Base-by-base conservation (phyloP, 352 stramenopile genomes). In the Phytophthora aleatoria region DNA sequence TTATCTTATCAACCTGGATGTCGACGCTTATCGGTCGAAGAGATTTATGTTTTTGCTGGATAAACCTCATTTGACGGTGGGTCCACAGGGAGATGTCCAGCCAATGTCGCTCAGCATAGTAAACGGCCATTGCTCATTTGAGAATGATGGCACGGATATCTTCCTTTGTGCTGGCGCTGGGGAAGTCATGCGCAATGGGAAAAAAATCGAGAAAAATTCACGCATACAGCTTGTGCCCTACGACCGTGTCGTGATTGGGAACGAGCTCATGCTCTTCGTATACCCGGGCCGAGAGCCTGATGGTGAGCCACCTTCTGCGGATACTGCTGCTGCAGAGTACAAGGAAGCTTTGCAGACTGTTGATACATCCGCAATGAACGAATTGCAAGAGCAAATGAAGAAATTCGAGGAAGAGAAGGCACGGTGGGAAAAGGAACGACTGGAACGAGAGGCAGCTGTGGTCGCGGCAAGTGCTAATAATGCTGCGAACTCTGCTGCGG, bases 1-100 rank as follows among this genome's bases (percentile, higher is more conserved):
- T 16, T 96, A 98, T 67, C 81, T 98, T 9, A 92, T 98, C 62
- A 98, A 98, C 65, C 60, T 98, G 31, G 94, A 98, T 61, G 93
- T 98, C 39, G 94, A 98, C 57, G 90, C 89, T 16, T 98, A 98
- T 66, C 85, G 94, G 11, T 94, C 89, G 24, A 85, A 92, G 63
- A 90, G 94, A 26, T 98, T 98, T 64, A 94, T 98, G 85, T 97
- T 97, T 64, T 55, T 97, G 13, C 68, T 98, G 43, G 68, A 88
- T 26, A 83, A 90, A 26, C 63, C 68, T 15, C 64, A 70, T 16
- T 79, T 79, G 33, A 82, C 71, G 10, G 76, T 90, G 27, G 81
- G 79, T n/a, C 50, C 81, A 8, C 81, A 89, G n/a, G 90, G 89
- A 15, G 92, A 98, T 61, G 97, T 98, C 74, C 89, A 96, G 67